A percentile compares a stretch with the other conserved stretches of the same genome.
phyloP scores from a whole-genome alignment of 2,329 filamentous ascomycete species.

The Phyllosticta capitalensis region DNA sequence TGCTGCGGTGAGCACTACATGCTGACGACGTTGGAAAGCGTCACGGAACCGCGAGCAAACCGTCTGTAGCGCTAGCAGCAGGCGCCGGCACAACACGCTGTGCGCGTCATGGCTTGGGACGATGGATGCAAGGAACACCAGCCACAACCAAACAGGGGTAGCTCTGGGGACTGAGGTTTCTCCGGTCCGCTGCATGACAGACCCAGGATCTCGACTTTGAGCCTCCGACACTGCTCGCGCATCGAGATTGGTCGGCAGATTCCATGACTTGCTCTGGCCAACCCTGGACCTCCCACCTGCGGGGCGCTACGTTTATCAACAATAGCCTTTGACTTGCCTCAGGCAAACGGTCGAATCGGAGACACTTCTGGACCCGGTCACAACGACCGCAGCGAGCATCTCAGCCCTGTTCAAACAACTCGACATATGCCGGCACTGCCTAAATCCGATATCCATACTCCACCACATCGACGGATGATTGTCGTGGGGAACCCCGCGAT shows the following conservation, averaged over 20 bases:
- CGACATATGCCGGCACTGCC: neutral
- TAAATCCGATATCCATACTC: neutral
- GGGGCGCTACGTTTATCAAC: neutral
- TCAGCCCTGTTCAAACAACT: neutral
- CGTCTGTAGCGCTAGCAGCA: neutral
- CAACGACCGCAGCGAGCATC: neutral
- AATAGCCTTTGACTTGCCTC: neutral
- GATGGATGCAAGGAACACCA: neutral
- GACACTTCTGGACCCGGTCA: neutral
- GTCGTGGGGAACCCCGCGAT: neutral
- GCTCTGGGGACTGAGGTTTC: neutral
- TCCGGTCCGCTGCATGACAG: neutral
- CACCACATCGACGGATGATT: neutral
- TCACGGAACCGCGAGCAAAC: neutral
- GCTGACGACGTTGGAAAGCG: neutral
- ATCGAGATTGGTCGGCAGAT: neutral
- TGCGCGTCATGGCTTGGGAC: neutral
- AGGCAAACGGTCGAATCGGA: neutral
- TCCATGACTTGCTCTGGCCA: neutral
- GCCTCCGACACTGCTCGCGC: neutral
- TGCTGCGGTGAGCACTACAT: neutral
- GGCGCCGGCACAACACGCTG: neutral
- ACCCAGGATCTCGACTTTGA: neutral
- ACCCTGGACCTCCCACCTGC: neutral
- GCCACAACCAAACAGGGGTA: neutral